A percentile compares a stretch with the other conserved stretches of the same genome.
Evolutionary conservation across 2,329 filamentous ascomycete species (phyloP).

Genomic region (Cytospora leucostoma): DNA sequence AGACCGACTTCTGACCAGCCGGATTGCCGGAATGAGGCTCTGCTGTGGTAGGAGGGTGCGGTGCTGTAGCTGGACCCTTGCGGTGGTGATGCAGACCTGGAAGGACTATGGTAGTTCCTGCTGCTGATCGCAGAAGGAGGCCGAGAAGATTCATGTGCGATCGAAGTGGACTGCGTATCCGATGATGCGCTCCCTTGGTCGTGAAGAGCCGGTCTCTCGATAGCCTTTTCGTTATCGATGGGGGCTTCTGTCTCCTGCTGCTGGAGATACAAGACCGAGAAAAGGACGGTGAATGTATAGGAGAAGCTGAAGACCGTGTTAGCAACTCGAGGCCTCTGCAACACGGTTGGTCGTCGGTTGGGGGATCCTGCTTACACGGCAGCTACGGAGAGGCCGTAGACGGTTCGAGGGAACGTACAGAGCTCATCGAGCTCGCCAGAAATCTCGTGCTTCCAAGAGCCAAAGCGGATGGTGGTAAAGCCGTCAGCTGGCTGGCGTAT

Average conservation of each 20-base stretch:
- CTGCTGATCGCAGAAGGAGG: slow-evolving; percentile 8
- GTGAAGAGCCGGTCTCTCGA: background rate
- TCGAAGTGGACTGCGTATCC: slow-evolving; percentile 5
- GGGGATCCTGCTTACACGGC: slow-evolving; percentile 28
- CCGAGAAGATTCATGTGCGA: background rate
- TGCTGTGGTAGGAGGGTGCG: slow-evolving; percentile 17
- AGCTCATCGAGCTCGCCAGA: slow-evolving; percentile 27
- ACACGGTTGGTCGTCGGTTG: background rate
- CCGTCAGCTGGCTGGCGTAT: slow-evolving; percentile 22
- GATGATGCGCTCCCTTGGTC: background rate
- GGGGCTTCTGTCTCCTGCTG: background rate
- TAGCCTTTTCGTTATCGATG: slow-evolving; percentile 12
- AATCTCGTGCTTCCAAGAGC: slow-evolving; percentile 11
- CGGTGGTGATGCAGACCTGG: slow-evolving; percentile 15
- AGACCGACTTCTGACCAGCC: slow-evolving; percentile 7
- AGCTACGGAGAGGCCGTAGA: slow-evolving; percentile 28
- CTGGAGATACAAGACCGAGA: slow-evolving; percentile 25
- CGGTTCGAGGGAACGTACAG: slow-evolving; percentile 27
- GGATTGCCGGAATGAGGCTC: background rate
- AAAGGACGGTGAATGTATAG: slow-evolving; percentile 27
- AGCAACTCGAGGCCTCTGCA: background rate
- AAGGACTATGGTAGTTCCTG: background rate
- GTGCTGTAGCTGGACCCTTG: slow-evolving; percentile 17
- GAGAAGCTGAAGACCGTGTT: slow-evolving; percentile 23
- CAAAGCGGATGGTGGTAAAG: slow-evolving; percentile 26